Base-by-base conservation (phyloP, 2,329 filamentous ascomycete species). In the Paecilomyces dactylethromorphus region DNA sequence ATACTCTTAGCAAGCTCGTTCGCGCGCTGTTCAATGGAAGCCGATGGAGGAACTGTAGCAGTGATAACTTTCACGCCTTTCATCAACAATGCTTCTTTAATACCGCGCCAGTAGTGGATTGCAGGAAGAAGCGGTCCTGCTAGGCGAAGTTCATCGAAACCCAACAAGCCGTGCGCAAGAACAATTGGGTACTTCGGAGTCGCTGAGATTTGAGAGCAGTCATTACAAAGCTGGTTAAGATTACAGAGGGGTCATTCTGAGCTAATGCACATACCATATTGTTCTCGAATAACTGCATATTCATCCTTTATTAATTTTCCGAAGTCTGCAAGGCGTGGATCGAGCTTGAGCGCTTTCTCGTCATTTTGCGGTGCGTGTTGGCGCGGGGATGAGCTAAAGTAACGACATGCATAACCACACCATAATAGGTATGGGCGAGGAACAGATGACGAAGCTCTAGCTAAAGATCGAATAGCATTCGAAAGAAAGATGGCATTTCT, bases 101-200 rank as follows among this genome's bases (percentile, higher is more conserved):
- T 87, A 1, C 85, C 85, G 52, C 84, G 79, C 85, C 85, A 87
- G 68, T 87, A 87, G 57, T 85, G 80, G 22, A 87, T 76, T 0
- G 83, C 82, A 0, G 84, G 85, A 5, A 86, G 69, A 39, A 76
- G 74, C 12, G 71, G 70, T 0, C 84, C 84, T 2, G 78, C 82
- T 4, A 85, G 73, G 15, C 78, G 82, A 10, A 87, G 69, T 67
- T 87, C 84, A 63, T 86, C 83, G 68, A 87, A 87, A n/a, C 85
- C 85, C 21, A 87, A 73, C 11, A 87, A 76, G n/a, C 85, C 85
- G 71, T 87, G 85, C 3, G 85, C 85, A 10, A 87, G 81, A 54
- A 87, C 80, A 56, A 87, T 81, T 1, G 84, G 82, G 64, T 86
- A 69, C 66, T 82, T 82, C 50, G 79, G 82, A 8, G 74, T 71